phyloP scores from a whole-genome alignment of 1,139 yeast species.

The Saccharomyces pastorianus region DNA sequence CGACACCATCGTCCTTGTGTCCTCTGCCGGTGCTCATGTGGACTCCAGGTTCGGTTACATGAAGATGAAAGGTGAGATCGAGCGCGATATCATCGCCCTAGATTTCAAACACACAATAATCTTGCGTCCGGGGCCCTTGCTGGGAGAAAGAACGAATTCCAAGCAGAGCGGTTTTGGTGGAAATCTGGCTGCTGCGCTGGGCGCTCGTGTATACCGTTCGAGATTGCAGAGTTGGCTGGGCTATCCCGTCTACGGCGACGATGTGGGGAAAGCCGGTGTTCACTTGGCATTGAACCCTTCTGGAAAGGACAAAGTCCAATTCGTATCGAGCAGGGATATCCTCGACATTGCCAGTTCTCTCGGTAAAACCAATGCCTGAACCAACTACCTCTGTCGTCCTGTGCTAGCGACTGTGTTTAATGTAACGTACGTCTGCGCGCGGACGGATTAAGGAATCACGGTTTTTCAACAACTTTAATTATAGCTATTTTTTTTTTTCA shows the following conservation, averaged over 20 bases:
- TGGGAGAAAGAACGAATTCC: slow-evolving; percentile 48
- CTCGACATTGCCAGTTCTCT: slow-evolving; percentile 9
- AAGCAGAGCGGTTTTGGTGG: slow-evolving; percentile 35
- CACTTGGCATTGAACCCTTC: slow-evolving; percentile 26
- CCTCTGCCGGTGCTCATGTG: slow-evolving; percentile 51
- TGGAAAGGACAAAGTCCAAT: slow-evolving; percentile 17
- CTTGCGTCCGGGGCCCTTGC: slow-evolving; percentile 59
- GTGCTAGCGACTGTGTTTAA: neutral
- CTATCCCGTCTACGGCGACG: slow-evolving; percentile 41
- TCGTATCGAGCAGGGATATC: slow-evolving; percentile 24
- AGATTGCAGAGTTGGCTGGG: slow-evolving; percentile 30
- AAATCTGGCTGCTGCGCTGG: slow-evolving; percentile 30
- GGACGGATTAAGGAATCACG: neutral
- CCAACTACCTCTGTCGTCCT: neutral
- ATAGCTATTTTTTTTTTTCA: neutral
- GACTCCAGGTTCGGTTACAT: slow-evolving; percentile 49
- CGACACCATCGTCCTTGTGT: slow-evolving; percentile 54
- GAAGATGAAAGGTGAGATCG: slow-evolving; percentile 56
- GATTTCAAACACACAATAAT: slow-evolving; percentile 61
- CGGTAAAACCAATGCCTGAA: neutral
- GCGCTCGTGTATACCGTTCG: slow-evolving; percentile 33
- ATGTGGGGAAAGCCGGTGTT: slow-evolving; percentile 43
- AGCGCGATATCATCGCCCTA: slow-evolving; percentile 48
- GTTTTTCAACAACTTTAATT: neutral
- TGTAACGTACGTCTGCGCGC: neutral